Percentiles rank a stretch among this genome's conserved stretches.
These are phyloP conservation scores for Coleophoma crateriformis DNA, from an alignment of 2,329 filamentous ascomycete genomes.

Conservation along the genomic window DNA sequence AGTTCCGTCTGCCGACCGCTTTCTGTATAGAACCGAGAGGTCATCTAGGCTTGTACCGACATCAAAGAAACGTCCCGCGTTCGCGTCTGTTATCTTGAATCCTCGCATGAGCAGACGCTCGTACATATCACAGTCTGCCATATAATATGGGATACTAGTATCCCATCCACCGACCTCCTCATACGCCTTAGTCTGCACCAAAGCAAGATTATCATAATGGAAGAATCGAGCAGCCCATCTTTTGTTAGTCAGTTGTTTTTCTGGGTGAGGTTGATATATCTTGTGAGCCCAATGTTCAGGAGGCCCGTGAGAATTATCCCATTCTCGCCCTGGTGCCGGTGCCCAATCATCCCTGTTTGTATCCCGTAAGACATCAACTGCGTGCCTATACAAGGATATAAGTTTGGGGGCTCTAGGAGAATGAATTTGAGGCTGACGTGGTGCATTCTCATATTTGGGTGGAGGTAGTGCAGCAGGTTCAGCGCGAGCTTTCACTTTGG, in stretches of 20 bases:
- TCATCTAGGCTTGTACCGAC: slow-evolving; percentile 37
- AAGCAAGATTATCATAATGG: slow-evolving; percentile 47
- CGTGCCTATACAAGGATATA: neutral
- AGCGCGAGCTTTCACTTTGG: too few species aligned
- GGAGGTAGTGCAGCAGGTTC: too few species aligned
- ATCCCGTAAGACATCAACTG: neutral
- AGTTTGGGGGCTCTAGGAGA: neutral
- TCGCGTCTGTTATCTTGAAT: slow-evolving; percentile 32
- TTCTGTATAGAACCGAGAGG: slow-evolving; percentile 35
- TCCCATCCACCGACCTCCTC: slow-evolving; percentile 44
- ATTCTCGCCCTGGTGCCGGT: neutral
- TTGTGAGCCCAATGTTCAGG: neutral
- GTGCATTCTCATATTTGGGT: neutral
- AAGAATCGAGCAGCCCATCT: slow-evolving; percentile 45
- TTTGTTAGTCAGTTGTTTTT: neutral
- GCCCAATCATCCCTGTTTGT: neutral
- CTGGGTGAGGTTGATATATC: neutral
- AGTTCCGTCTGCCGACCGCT: slow-evolving; percentile 23
- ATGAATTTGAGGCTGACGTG: neutral
- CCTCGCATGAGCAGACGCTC: slow-evolving; percentile 36
- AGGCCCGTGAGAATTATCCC: neutral
- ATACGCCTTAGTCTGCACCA: slow-evolving; percentile 47
- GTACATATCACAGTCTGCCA: slow-evolving; percentile 49
- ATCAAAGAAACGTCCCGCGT: slow-evolving; percentile 36
- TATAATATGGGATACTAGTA: slow-evolving; percentile 47